These are phyloP conservation scores for Candida tetrigidarum DNA, from an alignment of 1,139 yeast species.

Conservation along the genomic window DNA sequence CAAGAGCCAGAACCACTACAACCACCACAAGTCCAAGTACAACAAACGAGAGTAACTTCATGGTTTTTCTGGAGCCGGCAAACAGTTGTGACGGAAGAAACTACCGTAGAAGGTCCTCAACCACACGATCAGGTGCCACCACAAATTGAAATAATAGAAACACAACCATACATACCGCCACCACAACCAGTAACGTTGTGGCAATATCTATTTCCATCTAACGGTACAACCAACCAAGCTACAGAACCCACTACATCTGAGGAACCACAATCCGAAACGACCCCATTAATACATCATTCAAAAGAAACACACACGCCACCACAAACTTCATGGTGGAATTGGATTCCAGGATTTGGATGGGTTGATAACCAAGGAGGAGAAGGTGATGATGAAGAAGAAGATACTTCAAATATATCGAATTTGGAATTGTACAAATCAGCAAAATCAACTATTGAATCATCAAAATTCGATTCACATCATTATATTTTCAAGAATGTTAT, in stretches of 20 bases:
- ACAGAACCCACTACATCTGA: background rate
- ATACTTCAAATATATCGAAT: conserved; percentile 16
- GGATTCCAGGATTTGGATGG: conserved; percentile 22
- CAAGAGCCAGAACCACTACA: background rate
- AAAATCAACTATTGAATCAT: conserved; percentile 37
- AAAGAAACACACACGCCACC: conserved; percentile 1
- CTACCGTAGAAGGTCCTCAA: background rate
- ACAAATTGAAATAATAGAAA: conserved; percentile 2
- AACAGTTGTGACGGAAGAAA: background rate
- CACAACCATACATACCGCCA: background rate
- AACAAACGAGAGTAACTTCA: conserved; percentile 1
- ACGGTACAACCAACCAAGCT: background rate
- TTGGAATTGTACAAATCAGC: conserved; percentile 39
- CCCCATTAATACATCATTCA: conserved; percentile 14
- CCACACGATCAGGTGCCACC: background rate
- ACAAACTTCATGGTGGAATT: conserved; percentile 26
- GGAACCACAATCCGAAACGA: conserved; percentile 11
- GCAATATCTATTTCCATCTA: background rate
- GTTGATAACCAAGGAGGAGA: conserved; percentile 24
- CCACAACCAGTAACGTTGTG: conserved; percentile 3
- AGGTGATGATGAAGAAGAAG: conserved; percentile 22
- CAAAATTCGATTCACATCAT: conserved; percentile 36
- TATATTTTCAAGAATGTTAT: conserved; percentile 37
- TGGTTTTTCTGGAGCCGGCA: conserved; percentile 7
- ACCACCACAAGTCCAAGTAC: background rate